These are phyloP conservation scores for Venturia carpophila DNA, from an alignment of 2,329 filamentous ascomycete genomes.

Conservation along the genomic window DNA sequence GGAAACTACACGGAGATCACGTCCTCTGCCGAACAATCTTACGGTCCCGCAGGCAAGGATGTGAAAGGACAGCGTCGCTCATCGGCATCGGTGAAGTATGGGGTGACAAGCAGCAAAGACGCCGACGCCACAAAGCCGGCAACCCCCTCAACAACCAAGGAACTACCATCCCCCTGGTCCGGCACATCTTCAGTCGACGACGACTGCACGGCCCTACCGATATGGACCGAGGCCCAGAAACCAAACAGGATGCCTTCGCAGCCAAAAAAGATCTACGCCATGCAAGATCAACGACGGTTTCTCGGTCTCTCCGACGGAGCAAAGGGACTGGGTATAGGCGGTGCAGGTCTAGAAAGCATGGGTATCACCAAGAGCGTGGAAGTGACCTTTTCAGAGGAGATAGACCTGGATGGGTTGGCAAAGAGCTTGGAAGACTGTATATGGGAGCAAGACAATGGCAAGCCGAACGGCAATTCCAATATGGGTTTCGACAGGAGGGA, in stretches of 20 bases:
- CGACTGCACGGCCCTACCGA: neutral
- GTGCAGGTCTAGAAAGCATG: neutral
- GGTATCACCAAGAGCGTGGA: conserved; percentile 15
- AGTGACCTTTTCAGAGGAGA: conserved; percentile 9
- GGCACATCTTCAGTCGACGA: neutral
- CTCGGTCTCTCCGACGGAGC: neutral
- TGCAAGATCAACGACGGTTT: conserved; percentile 1
- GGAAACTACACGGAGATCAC: conserved; percentile 14
- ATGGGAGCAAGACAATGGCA: neutral
- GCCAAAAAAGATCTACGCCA: conserved; percentile 3
- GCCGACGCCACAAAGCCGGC: neutral
- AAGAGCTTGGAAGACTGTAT: neutral
- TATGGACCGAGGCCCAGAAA: neutral
- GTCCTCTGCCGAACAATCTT: neutral
- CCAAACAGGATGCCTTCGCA: neutral
- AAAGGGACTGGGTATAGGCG: neutral
- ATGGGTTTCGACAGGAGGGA: neutral
- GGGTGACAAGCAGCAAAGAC: neutral
- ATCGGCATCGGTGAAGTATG: neutral
- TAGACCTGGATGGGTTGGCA: neutral
- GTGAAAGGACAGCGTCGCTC: neutral
- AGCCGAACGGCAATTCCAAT: neutral
- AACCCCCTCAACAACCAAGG: neutral
- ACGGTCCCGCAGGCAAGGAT: neutral
- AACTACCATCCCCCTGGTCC: neutral